These are phyloP conservation scores for Phlyctochytrium bullatum DNA, from an alignment of 192 early-diverging fungal species.

Conservation along the genomic window DNA sequence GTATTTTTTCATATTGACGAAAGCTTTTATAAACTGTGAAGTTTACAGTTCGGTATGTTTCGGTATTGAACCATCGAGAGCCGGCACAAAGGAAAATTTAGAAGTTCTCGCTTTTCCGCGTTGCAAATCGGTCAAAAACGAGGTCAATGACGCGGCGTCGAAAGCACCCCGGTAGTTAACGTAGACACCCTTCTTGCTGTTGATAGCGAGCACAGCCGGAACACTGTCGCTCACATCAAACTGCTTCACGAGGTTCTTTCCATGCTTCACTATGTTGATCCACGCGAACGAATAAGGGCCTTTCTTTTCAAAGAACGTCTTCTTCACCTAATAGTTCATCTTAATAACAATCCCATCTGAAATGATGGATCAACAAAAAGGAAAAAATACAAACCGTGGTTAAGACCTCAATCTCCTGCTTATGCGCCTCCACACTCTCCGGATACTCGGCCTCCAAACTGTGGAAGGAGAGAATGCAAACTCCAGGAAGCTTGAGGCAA, in stretches of 20 bases:
- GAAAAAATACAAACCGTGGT: conserved; percentile 6
- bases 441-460: conserved; percentile 41
- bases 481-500: conserved; percentile 39
- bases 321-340: conserved; percentile 32
- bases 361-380: background rate
- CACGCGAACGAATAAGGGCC: conserved; percentile 36
- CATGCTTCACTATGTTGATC: conserved; percentile 35
- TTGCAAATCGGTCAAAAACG: conserved; percentile 43
- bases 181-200: conserved; percentile 47
- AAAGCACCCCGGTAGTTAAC: conserved; percentile 42
- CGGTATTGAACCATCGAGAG: conserved; percentile 21
- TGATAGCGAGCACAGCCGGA: conserved; percentile 41
- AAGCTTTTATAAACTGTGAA: background rate
- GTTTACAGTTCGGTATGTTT: background rate
- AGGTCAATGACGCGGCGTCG: conserved; percentile 35
- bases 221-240: conserved; percentile 47
- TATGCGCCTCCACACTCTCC: conserved; percentile 34
- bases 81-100: conserved; percentile 31
- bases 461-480: conserved; percentile 52
- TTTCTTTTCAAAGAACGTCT: conserved; percentile 32
- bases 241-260: conserved; percentile 39
- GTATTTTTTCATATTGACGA: background rate
- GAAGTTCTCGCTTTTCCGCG: conserved; percentile 39
- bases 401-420: conserved; percentile 29
- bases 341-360: too few relatives aligned